These are phyloP conservation scores for Blastobotrys attinorum DNA, from an alignment of 805 yeast genomes.

Conservation along the genomic window DNA sequence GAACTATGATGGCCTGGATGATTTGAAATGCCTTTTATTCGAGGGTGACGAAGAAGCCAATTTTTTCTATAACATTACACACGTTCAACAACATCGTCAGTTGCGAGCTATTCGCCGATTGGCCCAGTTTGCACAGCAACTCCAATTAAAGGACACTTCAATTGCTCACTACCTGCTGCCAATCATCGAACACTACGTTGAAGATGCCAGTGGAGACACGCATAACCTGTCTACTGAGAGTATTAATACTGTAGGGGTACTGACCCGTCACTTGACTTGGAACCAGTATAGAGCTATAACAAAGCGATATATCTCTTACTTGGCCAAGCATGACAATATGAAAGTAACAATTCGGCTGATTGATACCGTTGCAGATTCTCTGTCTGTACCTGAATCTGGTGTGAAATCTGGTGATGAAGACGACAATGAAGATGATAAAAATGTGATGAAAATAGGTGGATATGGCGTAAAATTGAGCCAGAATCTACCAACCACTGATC, in stretches of 20 bases:
- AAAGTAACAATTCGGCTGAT: constrained; percentile 50
- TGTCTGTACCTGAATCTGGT: constrained; percentile 4
- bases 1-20: constrained; percentile 43
- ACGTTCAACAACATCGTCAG: constrained; percentile 79
- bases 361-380: constrained; percentile 17
- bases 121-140: constrained; percentile 36
- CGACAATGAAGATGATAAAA: constrained; percentile 4
- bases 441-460: constrained; percentile 6
- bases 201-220: constrained; percentile 35
- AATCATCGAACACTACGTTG: constrained; percentile 70
- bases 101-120: constrained; percentile 72
- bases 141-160: constrained; percentile 41
- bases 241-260: constrained; percentile 47
- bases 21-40: constrained; percentile 55
- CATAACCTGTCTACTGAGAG: constrained; percentile 38
- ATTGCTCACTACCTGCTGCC: constrained; percentile 80
- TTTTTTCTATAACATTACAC: constrained; percentile 67
- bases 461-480: constrained; percentile 16
- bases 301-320: constrained; percentile 52
- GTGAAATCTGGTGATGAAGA: constrained; percentile 6
- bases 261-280: constrained; percentile 60
- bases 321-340: constrained; percentile 41
- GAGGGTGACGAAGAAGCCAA: constrained; percentile 76
- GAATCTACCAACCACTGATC: constrained; percentile 32
- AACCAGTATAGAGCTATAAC: constrained; percentile 71